Evolutionary conservation across 441 rosid genomes (phyloP), one percentile per base, ranked within the genome.

Genomic region (Aleurites moluccanus): DNA sequence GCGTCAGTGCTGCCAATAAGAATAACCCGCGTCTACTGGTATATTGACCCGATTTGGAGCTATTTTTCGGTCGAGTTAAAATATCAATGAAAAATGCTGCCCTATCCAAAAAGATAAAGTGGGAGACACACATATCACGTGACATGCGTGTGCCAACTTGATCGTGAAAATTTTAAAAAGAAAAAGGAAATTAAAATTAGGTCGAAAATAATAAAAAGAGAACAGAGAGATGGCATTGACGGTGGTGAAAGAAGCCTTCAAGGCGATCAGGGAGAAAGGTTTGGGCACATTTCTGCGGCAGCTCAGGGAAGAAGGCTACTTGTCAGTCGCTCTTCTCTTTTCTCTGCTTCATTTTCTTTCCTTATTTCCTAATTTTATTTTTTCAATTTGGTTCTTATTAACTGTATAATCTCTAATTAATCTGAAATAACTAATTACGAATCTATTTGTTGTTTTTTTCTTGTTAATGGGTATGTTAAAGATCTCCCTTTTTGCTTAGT

Each of bases 191-290:
- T 2, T 25, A 4, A 21, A 60, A 28, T 16, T 15, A 44, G 55
- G 40, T 56, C 49, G 25, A n/a, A 45, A 47, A 25, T 25, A 2
- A 67, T 21, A 50, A 68, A 38, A 20, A 47, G 28, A 42, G 71
- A 47, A 63, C 68, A 8, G 69, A 38, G 83, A 74, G 81, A 93
- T 96, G 99, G 98, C 96, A 45, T 79, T 83, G 80, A 81, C 89
- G 76, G 90, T 88, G 86, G 81, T 91, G 88, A 92, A 88, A 80
- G 89, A 87, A 77, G 91, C 81, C 45, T 33, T 88, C 83, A 86
- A 83, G 82, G 61, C 92, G 78, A 85, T 96, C 81, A 86, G 77
- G 67, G 97, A 90, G 83, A 92, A 80, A 82, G 99, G 98, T 18
- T 52, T 93, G 55, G 86, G 91, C 52, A 67, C 76, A 74, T 92